phyloP scores from a whole-genome alignment of 768 basidiomycete genomes.

The Boletales sp. region DNA sequence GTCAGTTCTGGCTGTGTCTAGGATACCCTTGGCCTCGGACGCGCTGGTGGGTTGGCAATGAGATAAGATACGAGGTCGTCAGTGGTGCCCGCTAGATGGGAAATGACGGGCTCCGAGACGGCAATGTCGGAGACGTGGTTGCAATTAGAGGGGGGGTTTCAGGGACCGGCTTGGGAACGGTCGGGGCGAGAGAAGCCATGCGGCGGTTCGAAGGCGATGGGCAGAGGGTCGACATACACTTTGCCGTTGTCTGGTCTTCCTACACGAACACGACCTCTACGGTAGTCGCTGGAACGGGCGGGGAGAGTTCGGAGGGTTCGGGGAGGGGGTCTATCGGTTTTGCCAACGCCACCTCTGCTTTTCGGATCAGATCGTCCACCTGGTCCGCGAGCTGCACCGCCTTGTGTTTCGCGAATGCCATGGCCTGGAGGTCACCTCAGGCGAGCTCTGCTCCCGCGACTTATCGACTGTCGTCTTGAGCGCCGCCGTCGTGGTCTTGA shows the following conservation, averaged over 20 bases:
- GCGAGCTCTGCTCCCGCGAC: conserved; percentile 26
- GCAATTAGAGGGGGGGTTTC: conserved; percentile 71
- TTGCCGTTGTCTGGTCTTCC: conserved; percentile 27
- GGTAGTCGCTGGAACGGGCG: conserved; percentile 25
- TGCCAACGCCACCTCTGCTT: conserved; percentile 62
- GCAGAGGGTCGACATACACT: conserved; percentile 63
- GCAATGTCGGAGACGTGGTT: conserved; percentile 71
- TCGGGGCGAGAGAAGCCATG: conserved; percentile 43
- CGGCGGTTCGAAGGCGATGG: conserved; percentile 93
- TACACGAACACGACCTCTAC: conserved; percentile 18
- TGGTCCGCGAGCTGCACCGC: conserved; percentile 32
- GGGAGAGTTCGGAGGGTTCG: conserved; percentile 18
- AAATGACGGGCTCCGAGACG: conserved; percentile 86
- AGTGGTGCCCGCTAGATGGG: conserved; percentile 88
- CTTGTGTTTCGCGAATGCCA: conserved; percentile 34
- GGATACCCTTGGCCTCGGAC: conserved; percentile 64
- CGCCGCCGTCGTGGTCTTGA: too few relatives aligned
- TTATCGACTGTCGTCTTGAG: conserved; percentile 49
- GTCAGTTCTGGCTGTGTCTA: conserved; percentile 79
- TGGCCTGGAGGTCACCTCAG: conserved; percentile 31
- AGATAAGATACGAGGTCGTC: conserved; percentile 86
- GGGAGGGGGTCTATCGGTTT: conserved; percentile 34
- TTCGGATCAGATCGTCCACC: conserved; percentile 60
- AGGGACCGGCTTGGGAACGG: conserved; percentile 37
- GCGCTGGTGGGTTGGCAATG: conserved; percentile 62